Percentiles rank a stretch among this genome's conserved stretches.
phyloP scores from a whole-genome alignment of 2,329 filamentous ascomycete genomes.

The Aureobasidium sp. region DNA sequence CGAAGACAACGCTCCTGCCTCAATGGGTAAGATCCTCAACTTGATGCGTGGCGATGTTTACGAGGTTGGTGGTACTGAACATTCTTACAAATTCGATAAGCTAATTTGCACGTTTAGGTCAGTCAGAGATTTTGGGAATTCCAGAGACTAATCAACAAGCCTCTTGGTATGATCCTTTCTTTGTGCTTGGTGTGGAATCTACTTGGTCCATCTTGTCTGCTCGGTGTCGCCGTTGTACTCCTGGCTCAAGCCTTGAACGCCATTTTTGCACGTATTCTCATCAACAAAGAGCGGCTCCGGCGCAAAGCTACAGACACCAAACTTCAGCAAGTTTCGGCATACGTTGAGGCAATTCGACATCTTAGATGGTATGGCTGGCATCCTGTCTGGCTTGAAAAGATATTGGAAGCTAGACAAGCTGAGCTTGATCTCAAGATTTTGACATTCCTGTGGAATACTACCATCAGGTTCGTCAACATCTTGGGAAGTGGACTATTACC shows the following conservation, averaged over 20 bases:
- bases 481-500: slow-evolving; percentile 70
- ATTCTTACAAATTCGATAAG: not conserved
- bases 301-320: slow-evolving; percentile 68
- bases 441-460: slow-evolving; percentile 54
- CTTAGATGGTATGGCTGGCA: slow-evolving; percentile 80
- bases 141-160: slow-evolving; percentile 65
- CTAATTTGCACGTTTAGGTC: not conserved
- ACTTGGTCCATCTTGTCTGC: slow-evolving; percentile 70
- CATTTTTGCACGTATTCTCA: slow-evolving; percentile 56
- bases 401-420: slow-evolving; percentile 59
- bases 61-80: slow-evolving; percentile 9
- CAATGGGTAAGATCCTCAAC: slow-evolving; percentile 86
- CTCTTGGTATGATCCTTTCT: slow-evolving; percentile 68
- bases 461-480: slow-evolving; percentile 63
- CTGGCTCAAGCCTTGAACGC: slow-evolving; percentile 64
- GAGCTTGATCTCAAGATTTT: slow-evolving; percentile 61
- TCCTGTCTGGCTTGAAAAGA: slow-evolving; percentile 61
- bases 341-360: slow-evolving; percentile 78
- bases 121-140: slow-evolving; percentile 82
- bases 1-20: slow-evolving; percentile 54
- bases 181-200: slow-evolving; percentile 68
- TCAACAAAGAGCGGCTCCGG: slow-evolving; percentile 64
- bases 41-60: slow-evolving; percentile 76
- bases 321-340: slow-evolving; percentile 74
- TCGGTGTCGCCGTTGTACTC: slow-evolving; percentile 62